Base-by-base conservation (phyloP, 805 yeast species). In the Saccharomycopsis javanensis region DNA sequence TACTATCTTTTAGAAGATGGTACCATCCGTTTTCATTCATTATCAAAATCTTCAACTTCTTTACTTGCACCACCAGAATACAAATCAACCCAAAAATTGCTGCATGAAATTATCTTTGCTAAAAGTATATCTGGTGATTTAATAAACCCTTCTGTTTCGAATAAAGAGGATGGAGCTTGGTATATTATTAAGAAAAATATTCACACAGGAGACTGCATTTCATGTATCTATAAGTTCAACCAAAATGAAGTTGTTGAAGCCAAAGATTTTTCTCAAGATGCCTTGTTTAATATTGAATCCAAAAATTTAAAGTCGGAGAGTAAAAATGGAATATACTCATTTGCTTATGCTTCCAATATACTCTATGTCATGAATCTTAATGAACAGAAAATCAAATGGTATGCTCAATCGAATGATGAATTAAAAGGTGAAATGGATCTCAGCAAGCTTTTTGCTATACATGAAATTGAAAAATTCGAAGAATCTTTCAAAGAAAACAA, bases 1-100 rank as follows among this genome's bases (percentile, higher is more conserved):
- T 42, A 42, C 23, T 42, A 42, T 20, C 48, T 42, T 42, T 42
- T 42, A n/a, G 48, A 42, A 20, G 48, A 42, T 42, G 48, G 48
- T 20, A 42, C 48, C 13, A 42, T 42, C 13, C 48, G 48, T 42
- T 42, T 42, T 25, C 28, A 42, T 20, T 4, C 48, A 20, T 42
- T 42, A 11, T 42, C 48, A 42, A 42, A 42, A 20, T 42, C 6
- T 20, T 42, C 48, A 1, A 8, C 48, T 8, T 11, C 27, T 11
- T 42, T 20, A 20, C 23, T 11, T 20, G 48, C 48, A 4, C 28
- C 48, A 42, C 28, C 23, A 23, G 48, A 42, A n/a, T 42, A 42
- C 23, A 27, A 42, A 42, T 42, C 48, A 1, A 42, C 15, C 13
- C 48, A 42, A 20, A 42, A 42, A 8, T 42, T 20, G 16, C 48